Evolutionary conservation across 129 eudicot genomes (phyloP).

Genomic region (Saposhnikovia divaricata): DNA sequence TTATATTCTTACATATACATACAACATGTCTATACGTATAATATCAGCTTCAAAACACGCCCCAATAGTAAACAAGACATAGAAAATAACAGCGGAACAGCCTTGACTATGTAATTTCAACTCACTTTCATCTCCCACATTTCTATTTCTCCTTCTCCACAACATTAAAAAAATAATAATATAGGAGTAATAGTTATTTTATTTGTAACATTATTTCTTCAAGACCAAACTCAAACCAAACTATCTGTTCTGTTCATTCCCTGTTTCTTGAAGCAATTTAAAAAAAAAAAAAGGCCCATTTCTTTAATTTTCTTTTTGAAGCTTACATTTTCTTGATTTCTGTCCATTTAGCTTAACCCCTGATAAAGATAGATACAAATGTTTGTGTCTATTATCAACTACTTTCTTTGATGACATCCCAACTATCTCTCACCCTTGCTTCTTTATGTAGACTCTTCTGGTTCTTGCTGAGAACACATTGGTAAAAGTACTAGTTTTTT

Average conservation of each 20-base stretch:
- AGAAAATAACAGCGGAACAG: not conserved
- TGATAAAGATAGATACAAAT: constrained; percentile 8
- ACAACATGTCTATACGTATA: not conserved
- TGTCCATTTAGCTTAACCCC: constrained; percentile 12
- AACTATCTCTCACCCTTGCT: constrained; percentile 20
- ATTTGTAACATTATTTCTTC: not conserved
- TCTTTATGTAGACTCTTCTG: not conserved
- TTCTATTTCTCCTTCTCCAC: not conserved
- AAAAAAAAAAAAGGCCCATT: constrained; percentile 10
- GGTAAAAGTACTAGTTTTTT: not conserved
- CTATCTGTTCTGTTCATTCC: not conserved
- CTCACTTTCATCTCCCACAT: not conserved
- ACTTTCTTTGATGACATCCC: constrained; percentile 41
- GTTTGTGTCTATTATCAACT: constrained; percentile 27
- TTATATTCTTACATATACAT: not conserved
- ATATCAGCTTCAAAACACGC: not conserved
- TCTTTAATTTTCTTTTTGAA: constrained; percentile 12
- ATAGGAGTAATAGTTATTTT: too few species aligned
- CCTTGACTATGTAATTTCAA: constrained; percentile 6
- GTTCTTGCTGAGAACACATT: not conserved
- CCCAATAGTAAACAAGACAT: not conserved
- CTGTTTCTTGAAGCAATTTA: constrained; percentile 51
- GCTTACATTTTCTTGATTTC: constrained; percentile 11
- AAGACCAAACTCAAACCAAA: constrained; percentile 27
- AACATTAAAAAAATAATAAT: not conserved